Conservation (phyloP, 192 early-diverging fungal species). For the Allomyces macrogynus region DNA sequence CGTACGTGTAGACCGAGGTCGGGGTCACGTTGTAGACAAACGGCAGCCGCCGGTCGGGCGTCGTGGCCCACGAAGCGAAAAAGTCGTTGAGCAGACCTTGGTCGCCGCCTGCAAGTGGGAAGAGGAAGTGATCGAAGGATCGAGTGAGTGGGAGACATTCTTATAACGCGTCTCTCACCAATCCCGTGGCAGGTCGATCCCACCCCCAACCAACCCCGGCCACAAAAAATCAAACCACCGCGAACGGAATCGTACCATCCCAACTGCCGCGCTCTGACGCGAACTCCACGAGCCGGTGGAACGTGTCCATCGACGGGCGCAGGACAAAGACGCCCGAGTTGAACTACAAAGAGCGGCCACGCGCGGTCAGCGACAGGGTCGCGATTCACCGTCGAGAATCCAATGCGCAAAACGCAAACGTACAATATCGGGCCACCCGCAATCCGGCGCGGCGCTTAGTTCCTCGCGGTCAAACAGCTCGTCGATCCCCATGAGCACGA, state of each 20-base stretch:
- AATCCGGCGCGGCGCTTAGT: conserved; percentile 76
- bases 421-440: conserved; percentile 75
- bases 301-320: conserved; percentile 29
- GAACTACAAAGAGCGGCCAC: neutral
- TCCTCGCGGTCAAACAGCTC: conserved; percentile 47
- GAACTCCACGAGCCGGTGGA: conserved; percentile 23
- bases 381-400: too few species aligned
- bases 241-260: conserved; percentile 40
- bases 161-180: too few species aligned
- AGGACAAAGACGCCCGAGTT: conserved; percentile 44
- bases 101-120: conserved; percentile 46
- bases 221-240: too few species aligned
- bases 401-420: neutral
- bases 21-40: conserved; percentile 84
- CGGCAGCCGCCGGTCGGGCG: conserved; percentile 47
- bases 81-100: conserved; percentile 83
- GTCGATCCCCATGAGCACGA: conserved; percentile 63
- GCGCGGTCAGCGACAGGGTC: too few species aligned
- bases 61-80: conserved; percentile 51
- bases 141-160: too few species aligned
- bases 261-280: conserved; percentile 43
- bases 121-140: too few species aligned
- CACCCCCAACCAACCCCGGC: too few species aligned
- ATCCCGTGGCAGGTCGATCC: too few species aligned
- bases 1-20: conserved; percentile 54